Evolutionary conservation across 164 flowering plant genomes (phyloP).

Genomic region (Tetrastigma voinierianum): DNA sequence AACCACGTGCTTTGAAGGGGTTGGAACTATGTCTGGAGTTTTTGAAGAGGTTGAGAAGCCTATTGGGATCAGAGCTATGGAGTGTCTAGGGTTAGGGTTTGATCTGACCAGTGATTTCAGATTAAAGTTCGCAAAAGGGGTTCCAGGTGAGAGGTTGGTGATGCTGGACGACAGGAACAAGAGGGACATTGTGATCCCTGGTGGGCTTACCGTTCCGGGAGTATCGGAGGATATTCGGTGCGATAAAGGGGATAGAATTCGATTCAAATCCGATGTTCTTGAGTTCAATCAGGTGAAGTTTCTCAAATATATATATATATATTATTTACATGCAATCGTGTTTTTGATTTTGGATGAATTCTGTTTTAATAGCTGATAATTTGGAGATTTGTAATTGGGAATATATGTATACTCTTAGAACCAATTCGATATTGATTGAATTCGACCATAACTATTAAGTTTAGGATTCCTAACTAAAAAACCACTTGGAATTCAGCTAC

Average conservation of each 20-base stretch:
- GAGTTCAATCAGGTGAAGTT: conserved; percentile 70
- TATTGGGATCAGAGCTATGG: conserved; percentile 52
- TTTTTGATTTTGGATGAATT: neutral
- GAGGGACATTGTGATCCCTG: conserved; percentile 64
- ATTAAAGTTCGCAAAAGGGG: conserved; percentile 65
- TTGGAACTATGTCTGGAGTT: neutral
- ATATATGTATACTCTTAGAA: too few relatives aligned
- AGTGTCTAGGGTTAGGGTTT: conserved; percentile 70
- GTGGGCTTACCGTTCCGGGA: conserved; percentile 29
- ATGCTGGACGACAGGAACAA: conserved; percentile 48
- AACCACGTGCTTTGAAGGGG: neutral
- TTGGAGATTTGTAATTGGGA: too few relatives aligned
- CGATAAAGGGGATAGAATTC: conserved; percentile 80
- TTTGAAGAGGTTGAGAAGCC: conserved; percentile 15
- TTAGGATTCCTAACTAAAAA: too few relatives aligned
- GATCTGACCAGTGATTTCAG: conserved; percentile 76
- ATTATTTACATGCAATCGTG: neutral
- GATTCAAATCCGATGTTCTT: conserved; percentile 81
- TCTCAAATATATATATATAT: neutral
- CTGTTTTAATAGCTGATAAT: neutral
- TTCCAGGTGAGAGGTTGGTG: conserved; percentile 47
- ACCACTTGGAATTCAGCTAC: too few relatives aligned
- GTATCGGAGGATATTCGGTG: conserved; percentile 62
- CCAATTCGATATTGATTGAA: too few relatives aligned
- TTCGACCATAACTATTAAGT: too few relatives aligned